Evolutionary conservation across 1,139 yeast genomes (phyloP), one percentile per base, ranked within the genome.

Genomic region (Tardiomyces blankii): DNA sequence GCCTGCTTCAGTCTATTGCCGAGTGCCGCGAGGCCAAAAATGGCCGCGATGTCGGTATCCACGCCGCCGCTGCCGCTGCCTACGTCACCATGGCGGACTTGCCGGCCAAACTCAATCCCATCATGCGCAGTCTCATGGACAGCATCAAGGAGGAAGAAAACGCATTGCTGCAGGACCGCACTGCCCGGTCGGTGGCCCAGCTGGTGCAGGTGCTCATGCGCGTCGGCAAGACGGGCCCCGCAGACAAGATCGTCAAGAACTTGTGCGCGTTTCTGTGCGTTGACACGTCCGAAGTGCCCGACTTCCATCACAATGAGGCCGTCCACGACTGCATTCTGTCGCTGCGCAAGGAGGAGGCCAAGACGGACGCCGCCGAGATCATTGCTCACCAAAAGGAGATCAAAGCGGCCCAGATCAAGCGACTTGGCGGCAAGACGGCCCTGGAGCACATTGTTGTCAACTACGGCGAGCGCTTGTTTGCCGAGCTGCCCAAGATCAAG

Each of bases 241-340:
- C 91, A 2, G 95, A 87, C 56, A 93, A 91, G 60, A 82, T 91
- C 53, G 77, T 86, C 45, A 89, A 87, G 60, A 93, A 93, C 58
- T 68, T 93, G 46, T 86, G 96, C 66, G 95, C 94, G 1, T 91
- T 91, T 60, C 63, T 91, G 43, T 91, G 98, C 68, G 96, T 89
- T 39, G 98, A 91, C 62, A 87, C 96, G 0, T 77, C 93, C 5
- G 97, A 89, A 62, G 96, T 91, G 33, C 98, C 98, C 2, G 97
- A 88, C 58, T 91, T 86, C 59, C 73, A 74, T 30, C 82, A 85
- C 43, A 84, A 86, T 59, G 74, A 76, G 42, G 67, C 67, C 12
- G 72, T 73, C 48, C 73, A 67, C 30, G 80, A 77, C 46, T 70
- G 69, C 18, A 82, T 91, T 38, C 67, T 89, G 46, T 86, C 96